Conservation (phyloP, 768 basidiomycete species). For the Cystofilobasidium bisporidii region DNA sequence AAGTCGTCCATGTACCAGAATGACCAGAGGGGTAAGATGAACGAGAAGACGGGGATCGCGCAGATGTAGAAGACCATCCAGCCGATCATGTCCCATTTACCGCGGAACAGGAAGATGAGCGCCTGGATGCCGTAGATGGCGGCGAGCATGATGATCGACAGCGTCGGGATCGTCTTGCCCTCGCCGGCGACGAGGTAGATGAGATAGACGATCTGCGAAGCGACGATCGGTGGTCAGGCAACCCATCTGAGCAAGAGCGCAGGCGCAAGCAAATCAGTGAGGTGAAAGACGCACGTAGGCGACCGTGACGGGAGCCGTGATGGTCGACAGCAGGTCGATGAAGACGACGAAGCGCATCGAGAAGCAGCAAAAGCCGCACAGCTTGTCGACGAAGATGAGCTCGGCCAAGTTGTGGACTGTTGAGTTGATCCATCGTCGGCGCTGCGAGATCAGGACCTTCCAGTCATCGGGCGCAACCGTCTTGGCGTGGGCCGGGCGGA, state of each 20-base stretch:
- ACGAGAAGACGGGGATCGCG: slow-evolving; percentile 85
- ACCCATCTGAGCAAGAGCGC: too few relatives aligned
- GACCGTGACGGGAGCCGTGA: slow-evolving; percentile 67
- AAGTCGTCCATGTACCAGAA: slow-evolving; percentile 99
- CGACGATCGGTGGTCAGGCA: slow-evolving; percentile 26
- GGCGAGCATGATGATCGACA: slow-evolving; percentile 84
- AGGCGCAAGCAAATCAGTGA: too few relatives aligned
- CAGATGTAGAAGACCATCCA: slow-evolving; percentile 96
- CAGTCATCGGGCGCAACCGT: slow-evolving; percentile 95
- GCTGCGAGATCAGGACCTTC: slow-evolving; percentile 85
- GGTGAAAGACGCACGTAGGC: slow-evolving; percentile 15
- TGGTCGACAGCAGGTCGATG: slow-evolving; percentile 82
- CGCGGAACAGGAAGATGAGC: slow-evolving; percentile 76
- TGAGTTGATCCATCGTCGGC: slow-evolving; percentile 99
- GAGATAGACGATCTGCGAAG: slow-evolving; percentile 67
- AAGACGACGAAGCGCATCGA: slow-evolving; percentile 98
- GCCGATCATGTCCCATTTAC: slow-evolving; percentile 96
- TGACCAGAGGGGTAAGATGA: slow-evolving; percentile 84
- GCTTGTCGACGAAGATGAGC: slow-evolving; percentile 70
- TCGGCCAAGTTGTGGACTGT: slow-evolving; percentile 95
- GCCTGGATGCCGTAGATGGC: slow-evolving; percentile 93
- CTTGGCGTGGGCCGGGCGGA: slow-evolving; percentile 84
- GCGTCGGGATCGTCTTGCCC: slow-evolving; percentile 59
- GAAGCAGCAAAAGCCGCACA: slow-evolving; percentile 80
- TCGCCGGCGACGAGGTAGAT: slow-evolving; percentile 65